Base-by-base conservation (phyloP, 2,329 filamentous ascomycete genomes). In the Colletotrichum sp. region DNA sequence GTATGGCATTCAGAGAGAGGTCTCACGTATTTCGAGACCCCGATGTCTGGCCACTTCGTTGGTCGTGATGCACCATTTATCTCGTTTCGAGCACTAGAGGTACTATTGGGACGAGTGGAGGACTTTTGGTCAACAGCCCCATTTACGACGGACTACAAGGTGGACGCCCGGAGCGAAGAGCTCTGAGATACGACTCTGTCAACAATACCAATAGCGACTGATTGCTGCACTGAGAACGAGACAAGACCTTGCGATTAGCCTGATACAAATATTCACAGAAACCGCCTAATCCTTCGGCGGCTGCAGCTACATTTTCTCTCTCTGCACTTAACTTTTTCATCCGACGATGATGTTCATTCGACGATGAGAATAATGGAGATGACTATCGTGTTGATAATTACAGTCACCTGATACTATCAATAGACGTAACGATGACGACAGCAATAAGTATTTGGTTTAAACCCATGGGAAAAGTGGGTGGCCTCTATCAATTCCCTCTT, bases 1-100 rank as follows among this genome's bases (percentile, higher is more conserved):
- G 92, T 90, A 0, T 90, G 90, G 26, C 91, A 94, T 79, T 93
- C 92, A 0, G 95, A 98, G 88, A 89, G 95, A 55, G 94, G 94
- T 0, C 85, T 98, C 62, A 97, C 94, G 0, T 95, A 91, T 78
- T 92, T 92, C 6, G 89, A 90, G 55, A 88, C 95, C 72, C 88
- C 90, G 55, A 81, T 94, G 18, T 86, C 89, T 0, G 95, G 95
- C 1, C 93, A 96, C 84, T 94, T 93, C 89, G 84, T 90, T 2
- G 92, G 92, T 0, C 91, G 95, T 82, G 95, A 94, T 80, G 90
- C 92, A 21, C 93, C 94, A 0, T 90, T 88, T 18, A 93, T 92
- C 0, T 89, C 92, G 0, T 95, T 94, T 81, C 87, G 95, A 39
- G 92, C 95, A 72, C 82, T 97, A 24, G 95, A 97, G 87, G 93